Evolutionary conservation across 148 eudicot species (phyloP).

Genomic region (Fagopyrum esculentum): DNA sequence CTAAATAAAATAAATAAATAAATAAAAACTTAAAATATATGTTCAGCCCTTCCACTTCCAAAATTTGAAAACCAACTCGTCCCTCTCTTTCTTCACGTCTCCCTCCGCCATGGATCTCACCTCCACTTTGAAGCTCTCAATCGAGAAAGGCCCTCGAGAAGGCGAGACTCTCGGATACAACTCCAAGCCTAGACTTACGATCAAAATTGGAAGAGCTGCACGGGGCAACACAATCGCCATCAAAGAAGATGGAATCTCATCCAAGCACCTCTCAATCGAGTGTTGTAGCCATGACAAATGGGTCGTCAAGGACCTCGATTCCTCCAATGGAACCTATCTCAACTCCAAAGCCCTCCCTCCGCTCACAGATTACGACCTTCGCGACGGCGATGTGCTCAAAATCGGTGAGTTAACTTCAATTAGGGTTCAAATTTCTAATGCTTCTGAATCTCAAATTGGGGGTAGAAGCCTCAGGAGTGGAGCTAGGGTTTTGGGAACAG

Average conservation of each 20-base stretch:
- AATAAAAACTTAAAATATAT: too few relatives aligned
- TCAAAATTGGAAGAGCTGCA: slow-evolving; percentile 53
- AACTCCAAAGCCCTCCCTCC: slow-evolving; percentile 31
- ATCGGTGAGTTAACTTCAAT: slow-evolving; percentile 61
- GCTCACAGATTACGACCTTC: slow-evolving; percentile 22
- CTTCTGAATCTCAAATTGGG: slow-evolving; percentile 10
- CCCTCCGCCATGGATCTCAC: slow-evolving; percentile 22
- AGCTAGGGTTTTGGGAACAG: slow-evolving; percentile 1
- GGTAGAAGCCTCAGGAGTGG: slow-evolving; percentile 26
- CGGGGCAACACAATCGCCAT: slow-evolving; percentile 55
- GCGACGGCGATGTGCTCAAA: slow-evolving; percentile 45
- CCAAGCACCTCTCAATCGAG: slow-evolving; percentile 51
- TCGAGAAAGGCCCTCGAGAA: slow-evolving; percentile 59
- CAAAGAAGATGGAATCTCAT: slow-evolving; percentile 74
- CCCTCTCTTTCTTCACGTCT: background rate
- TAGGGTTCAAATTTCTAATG: slow-evolving; percentile 25
- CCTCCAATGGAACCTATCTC: slow-evolving; percentile 65
- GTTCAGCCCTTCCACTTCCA: background rate
- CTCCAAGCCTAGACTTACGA: slow-evolving; percentile 18
- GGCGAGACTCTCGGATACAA: slow-evolving; percentile 56
- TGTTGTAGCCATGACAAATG: slow-evolving; percentile 32
- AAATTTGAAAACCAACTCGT: background rate
- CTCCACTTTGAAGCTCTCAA: slow-evolving; percentile 31
- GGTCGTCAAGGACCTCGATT: slow-evolving; percentile 55
- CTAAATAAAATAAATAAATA: too few relatives aligned